Evolutionary conservation across 805 yeast species (phyloP).

Genomic region (Saturnispora dispora): DNA sequence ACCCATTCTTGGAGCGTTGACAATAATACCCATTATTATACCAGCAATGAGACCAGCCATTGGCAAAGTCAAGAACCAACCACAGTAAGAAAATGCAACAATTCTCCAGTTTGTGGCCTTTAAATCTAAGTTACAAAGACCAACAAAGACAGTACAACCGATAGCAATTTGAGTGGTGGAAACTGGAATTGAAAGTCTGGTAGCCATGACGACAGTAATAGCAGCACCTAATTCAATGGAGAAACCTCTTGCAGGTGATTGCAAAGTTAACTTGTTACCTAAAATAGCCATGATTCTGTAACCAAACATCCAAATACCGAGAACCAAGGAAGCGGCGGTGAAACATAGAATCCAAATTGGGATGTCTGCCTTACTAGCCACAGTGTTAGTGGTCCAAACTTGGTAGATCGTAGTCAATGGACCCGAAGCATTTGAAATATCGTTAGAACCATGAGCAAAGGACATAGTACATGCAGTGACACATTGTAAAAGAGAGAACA

Average conservation of each 20-base stretch:
- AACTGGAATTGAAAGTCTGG: constrained; percentile 61
- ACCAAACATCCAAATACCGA: constrained; percentile 67
- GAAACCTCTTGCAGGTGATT: constrained; percentile 73
- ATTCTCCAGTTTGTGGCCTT: constrained; percentile 68
- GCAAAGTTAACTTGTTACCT: constrained; percentile 67
- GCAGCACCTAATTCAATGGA: constrained; percentile 75
- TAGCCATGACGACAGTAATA: constrained; percentile 63
- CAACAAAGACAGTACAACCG: constrained; percentile 71
- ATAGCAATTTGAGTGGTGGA: constrained; percentile 75
- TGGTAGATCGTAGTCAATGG: constrained; percentile 59
- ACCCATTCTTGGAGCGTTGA: constrained; percentile 51
- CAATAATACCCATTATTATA: constrained; percentile 48
- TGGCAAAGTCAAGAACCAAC: constrained; percentile 69
- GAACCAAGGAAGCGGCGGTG: constrained; percentile 56
- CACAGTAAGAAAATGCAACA: constrained; percentile 61
- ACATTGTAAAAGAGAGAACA: constrained; percentile 60
- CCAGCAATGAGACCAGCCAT: constrained; percentile 69
- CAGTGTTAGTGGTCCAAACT: constrained; percentile 47
- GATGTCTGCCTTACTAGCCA: constrained; percentile 41
- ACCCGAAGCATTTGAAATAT: constrained; percentile 70
- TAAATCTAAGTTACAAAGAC: constrained; percentile 56
- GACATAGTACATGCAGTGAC: constrained; percentile 74
- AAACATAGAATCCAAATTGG: constrained; percentile 66
- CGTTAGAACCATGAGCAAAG: constrained; percentile 77
- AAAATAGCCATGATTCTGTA: constrained; percentile 57